Evolutionary conservation across 1,139 yeast genomes (phyloP).

Genomic region (Spathaspora sp.): DNA sequence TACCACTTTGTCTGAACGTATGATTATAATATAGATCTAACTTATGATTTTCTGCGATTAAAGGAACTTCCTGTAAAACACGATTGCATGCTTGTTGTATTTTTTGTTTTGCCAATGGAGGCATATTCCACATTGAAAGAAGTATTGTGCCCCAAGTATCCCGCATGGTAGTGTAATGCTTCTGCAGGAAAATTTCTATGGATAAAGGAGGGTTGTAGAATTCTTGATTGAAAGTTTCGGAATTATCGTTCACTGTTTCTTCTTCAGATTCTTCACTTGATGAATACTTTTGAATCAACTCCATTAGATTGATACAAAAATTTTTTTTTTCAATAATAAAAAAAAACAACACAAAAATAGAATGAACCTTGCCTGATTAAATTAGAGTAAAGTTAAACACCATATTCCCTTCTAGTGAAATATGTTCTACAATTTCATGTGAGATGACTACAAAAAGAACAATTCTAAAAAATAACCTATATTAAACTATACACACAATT

Average conservation of each 20-base stretch:
- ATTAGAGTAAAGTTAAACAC: too few relatives aligned
- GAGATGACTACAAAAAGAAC: too few relatives aligned
- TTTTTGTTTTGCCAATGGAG: background rate
- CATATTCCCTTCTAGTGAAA: too few relatives aligned
- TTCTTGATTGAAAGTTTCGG: background rate
- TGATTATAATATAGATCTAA: conserved; percentile 10
- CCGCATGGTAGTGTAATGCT: conserved; percentile 7
- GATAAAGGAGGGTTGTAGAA: conserved; percentile 4
- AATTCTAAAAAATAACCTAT: conserved; percentile 2
- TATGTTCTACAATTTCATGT: too few relatives aligned
- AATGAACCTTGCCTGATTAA: too few relatives aligned
- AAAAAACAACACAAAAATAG: background rate
- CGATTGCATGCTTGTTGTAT: conserved; percentile 6
- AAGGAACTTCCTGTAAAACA: conserved; percentile 5
- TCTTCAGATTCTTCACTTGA: conserved; percentile 11
- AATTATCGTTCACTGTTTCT: background rate
- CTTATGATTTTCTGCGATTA: conserved; percentile 8
- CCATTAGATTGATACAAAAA: conserved; percentile 9
- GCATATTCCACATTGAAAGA: conserved; percentile 12
- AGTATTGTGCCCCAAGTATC: conserved; percentile 1
- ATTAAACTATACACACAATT: background rate
- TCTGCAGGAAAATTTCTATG: conserved; percentile 13
- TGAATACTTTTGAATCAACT: conserved; percentile 12
- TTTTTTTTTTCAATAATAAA: background rate
- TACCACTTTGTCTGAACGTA: background rate